Evolutionary conservation across 1,284 basidiomycete genomes (phyloP), one percentile per base, ranked within the genome.

Genomic region (Xanthoconium separans): DNA sequence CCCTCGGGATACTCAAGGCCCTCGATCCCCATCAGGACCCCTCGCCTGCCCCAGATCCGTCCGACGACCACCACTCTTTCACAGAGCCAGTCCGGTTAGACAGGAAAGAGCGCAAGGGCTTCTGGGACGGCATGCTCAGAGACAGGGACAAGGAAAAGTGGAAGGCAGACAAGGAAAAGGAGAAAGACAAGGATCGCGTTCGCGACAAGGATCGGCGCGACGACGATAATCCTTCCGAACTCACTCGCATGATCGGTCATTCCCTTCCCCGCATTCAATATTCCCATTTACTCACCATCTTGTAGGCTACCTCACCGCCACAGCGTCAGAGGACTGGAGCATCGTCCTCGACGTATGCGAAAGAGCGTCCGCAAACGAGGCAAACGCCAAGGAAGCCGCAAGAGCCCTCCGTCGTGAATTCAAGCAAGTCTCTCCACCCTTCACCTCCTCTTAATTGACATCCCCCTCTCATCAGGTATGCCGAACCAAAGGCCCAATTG

Each of bases 331-430:
- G 65, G 87, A 92, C 64, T 91, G 88, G 89, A 69, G 78, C 0
- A 76, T 91, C 34, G 86, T 91, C 0, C 73, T 91, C 33, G 89
- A 91, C 52, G 83, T 92, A 18, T 90, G 88, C 60, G 89, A 92
- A 50, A 77, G 84, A 45, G 85, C 87, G 0, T 87, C 85, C 1
- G 70, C 78, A 0, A 87, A 62, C 62, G 87, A 91, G 56, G 63
- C 71, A 11, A 82, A 81, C 53, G 89, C 89, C 12, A 91, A 87
- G 65, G 88, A 91, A 61, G 87, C 87, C 0, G 79, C 85, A 16
- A 83, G 83, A 50, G 85, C 89, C 1, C 73, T 93, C 33, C 71
- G 87, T 43, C 78, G 83, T 41, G 89, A 91, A 68, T 88, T 92
- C 76, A 90, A 89, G 84, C 87, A 63, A 51, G 80, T 72, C 39